Conservation (phyloP, 1,284 basidiomycete species). For the Ganoderma multipileum region DNA sequence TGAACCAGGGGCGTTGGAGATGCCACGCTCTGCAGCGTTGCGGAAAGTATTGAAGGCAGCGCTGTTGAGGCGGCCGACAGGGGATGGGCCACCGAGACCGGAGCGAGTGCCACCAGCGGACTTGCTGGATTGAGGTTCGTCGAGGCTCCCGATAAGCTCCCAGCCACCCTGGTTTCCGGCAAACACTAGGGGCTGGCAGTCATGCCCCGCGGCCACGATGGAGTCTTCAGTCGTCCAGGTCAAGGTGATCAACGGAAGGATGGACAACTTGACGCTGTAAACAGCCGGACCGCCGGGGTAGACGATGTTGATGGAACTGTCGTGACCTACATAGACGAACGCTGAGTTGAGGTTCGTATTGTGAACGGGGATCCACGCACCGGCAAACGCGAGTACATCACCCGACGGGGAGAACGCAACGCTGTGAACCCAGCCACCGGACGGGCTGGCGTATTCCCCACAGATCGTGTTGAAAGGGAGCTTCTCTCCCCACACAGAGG, state of each 20-base stretch:
- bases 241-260: slow-evolving; percentile 84
- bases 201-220: slow-evolving; percentile 94
- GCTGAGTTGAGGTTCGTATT: not conserved
- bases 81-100: slow-evolving; percentile 48
- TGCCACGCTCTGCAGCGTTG: slow-evolving; percentile 90
- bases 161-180: slow-evolving; percentile 77
- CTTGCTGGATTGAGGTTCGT: slow-evolving; percentile 72
- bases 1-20: slow-evolving; percentile 52
- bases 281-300: slow-evolving; percentile 82
- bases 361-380: slow-evolving; percentile 55
- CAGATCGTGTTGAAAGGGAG: slow-evolving; percentile 98
- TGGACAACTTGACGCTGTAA: slow-evolving; percentile 76
- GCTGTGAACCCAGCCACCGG: slow-evolving; percentile 97
- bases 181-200: slow-evolving; percentile 95
- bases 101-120: slow-evolving; percentile 46
- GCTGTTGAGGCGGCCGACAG: slow-evolving; percentile 87
- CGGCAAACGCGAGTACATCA: slow-evolving; percentile 90
- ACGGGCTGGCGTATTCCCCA: slow-evolving; percentile 88
- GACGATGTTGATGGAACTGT: slow-evolving; percentile 89
- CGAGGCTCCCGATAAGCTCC: slow-evolving; percentile 82
- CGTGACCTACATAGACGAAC: slow-evolving; percentile 68
- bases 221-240: slow-evolving; percentile 85
- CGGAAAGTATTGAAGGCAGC: slow-evolving; percentile 97
- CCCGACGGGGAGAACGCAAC: slow-evolving; percentile 97
- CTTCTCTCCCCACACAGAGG: slow-evolving; percentile 96